Evolutionary conservation across 352 stramenopile species (phyloP).

Genomic region (Saprolegnia diclina): DNA sequence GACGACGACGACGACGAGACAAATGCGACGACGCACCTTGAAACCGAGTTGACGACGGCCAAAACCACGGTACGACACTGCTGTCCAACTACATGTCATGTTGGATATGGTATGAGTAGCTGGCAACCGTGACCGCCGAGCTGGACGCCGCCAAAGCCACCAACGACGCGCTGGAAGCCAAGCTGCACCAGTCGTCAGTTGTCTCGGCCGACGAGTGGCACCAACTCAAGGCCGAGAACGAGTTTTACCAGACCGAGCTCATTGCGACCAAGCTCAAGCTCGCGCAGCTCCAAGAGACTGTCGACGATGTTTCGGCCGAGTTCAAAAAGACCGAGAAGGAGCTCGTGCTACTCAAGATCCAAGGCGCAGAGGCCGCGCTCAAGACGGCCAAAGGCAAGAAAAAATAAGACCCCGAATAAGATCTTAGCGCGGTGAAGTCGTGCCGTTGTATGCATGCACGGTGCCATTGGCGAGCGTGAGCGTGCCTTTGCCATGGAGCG

Average conservation of each 20-base stretch:
- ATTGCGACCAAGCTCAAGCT: constrained; percentile 83
- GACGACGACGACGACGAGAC: too few relatives aligned
- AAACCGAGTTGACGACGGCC: too few relatives aligned
- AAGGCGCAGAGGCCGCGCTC: constrained; percentile 36
- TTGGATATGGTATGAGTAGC: neutral
- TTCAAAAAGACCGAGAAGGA: constrained; percentile 64
- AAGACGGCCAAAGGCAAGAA: constrained; percentile 42
- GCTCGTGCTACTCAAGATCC: constrained; percentile 46
- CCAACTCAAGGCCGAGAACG: constrained; percentile 61
- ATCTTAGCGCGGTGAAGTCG: neutral
- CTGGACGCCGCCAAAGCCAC: constrained; percentile 11
- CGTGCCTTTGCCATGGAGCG: constrained; percentile 58
- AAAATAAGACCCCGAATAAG: neutral
- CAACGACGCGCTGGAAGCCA: constrained; percentile 7
- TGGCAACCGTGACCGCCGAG: neutral
- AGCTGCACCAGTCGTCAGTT: constrained; percentile 1
- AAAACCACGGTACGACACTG: too few relatives aligned
- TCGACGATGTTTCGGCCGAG: constrained; percentile 52
- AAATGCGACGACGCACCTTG: too few relatives aligned
- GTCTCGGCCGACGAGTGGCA: neutral
- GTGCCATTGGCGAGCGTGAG: constrained; percentile 69
- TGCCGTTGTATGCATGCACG: constrained; percentile 47
- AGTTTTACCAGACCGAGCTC: constrained; percentile 76
- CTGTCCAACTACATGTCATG: too few relatives aligned
- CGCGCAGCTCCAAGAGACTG: constrained; percentile 59